Evolutionary conservation across 768 basidiomycete genomes (phyloP), one percentile per base, ranked within the genome.

Genomic region (Xerocomus brunneocitrinus): DNA sequence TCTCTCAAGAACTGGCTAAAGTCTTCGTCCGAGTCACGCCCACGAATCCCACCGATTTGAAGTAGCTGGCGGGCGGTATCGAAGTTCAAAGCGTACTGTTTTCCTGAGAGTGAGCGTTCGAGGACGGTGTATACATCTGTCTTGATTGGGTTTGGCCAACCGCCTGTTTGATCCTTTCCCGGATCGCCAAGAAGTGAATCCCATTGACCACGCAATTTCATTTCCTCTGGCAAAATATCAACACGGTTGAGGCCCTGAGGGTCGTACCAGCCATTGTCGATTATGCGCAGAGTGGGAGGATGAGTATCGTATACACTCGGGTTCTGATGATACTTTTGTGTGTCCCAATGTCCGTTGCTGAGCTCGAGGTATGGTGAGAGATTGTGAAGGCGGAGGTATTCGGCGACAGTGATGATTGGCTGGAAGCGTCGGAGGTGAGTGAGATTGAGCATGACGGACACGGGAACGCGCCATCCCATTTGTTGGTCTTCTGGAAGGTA

Each of bases 241-340:
- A 77, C 74, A 22, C 77, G 73, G 28, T 66, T 65, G 47, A 68
- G 60, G 46, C 56, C 58, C 30, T 49, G 44, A 14, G 74, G 73
- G 49, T 77, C 77, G 40, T 75, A 78, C 61, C 71, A 74, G 8
- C 58, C 22, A 53, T 77, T 76, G 34, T 72, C 69, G 43, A 78
- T 71, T 7, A 65, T 55, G 50, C 59, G 67, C 24, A 75, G 58
- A 24, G 60, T 67, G 14, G 73, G 60, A 16, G 58, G 54, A 24
- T 53, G 55, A 8, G 53, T 43, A 50, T 69, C 62, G n/a, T 63
- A 65, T 22, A 67, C 54, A 12, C 62, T 66, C n/a, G 68, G 55
- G 4, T 61, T 59, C 16, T 58, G 54, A 50, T 74, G 71, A 49
- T 72, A 78, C 35, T 30, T 56, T 5, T 69, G 53, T 2, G 66